Evolutionary conservation across 2,329 filamentous ascomycete genomes (phyloP).

Genomic region (Xylaria hypoxylon): DNA sequence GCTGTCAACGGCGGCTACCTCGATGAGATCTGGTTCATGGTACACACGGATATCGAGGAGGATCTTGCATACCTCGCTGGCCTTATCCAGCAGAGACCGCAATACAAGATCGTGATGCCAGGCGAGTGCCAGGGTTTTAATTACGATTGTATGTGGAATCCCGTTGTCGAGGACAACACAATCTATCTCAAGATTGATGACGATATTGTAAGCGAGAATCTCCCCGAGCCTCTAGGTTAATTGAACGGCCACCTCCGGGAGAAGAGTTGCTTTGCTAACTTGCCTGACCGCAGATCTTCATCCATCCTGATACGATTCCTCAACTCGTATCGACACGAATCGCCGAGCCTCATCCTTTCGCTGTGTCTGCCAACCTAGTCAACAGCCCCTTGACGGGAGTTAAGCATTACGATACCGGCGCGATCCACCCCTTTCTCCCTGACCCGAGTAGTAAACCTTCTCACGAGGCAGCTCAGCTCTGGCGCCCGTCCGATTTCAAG

Average conservation of each 20-base stretch:
- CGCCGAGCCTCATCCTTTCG: slow-evolving; percentile 61
- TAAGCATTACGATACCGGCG: slow-evolving; percentile 65
- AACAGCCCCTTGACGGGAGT: slow-evolving; percentile 66
- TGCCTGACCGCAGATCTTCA: slow-evolving; percentile 43
- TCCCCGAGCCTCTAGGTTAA: neutral
- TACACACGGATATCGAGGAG: slow-evolving; percentile 54
- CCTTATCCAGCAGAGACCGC: slow-evolving; percentile 52
- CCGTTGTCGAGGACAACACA: slow-evolving; percentile 50
- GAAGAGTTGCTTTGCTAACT: slow-evolving; percentile 12
- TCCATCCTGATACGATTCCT: slow-evolving; percentile 58
- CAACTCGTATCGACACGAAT: slow-evolving; percentile 65
- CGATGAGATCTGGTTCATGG: slow-evolving; percentile 59
- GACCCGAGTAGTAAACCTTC: slow-evolving; percentile 53
- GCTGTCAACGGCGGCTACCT: slow-evolving; percentile 58
- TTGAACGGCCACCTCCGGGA: neutral
- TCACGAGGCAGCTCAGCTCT: slow-evolving; percentile 49
- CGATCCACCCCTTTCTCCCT: slow-evolving; percentile 65
- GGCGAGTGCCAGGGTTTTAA: slow-evolving; percentile 52
- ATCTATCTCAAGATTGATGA: slow-evolving; percentile 61
- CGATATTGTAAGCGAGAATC: slow-evolving; percentile 54
- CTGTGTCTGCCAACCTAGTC: slow-evolving; percentile 67
- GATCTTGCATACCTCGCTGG: slow-evolving; percentile 56
- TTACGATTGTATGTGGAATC: slow-evolving; percentile 54
- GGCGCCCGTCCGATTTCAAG: slow-evolving; percentile 54
- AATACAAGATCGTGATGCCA: slow-evolving; percentile 53